Evolutionary conservation across 2,329 filamentous ascomycete species (phyloP).

Genomic region (Epichloe gansuensis): DNA sequence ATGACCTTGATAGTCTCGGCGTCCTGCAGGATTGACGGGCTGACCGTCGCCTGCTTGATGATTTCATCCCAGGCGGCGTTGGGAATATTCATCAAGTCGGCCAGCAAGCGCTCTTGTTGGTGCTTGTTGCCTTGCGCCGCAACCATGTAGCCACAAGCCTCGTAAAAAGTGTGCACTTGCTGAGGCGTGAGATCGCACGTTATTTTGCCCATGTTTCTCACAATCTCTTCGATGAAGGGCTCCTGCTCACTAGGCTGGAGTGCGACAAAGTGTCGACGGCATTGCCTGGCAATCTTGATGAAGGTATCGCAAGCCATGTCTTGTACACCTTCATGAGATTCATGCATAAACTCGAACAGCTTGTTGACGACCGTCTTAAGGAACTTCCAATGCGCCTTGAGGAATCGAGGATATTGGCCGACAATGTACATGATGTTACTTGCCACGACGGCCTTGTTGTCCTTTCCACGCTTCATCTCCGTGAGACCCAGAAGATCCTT

Average conservation of each 20-base stretch:
- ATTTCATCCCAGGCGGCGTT: slow-evolving; percentile 94
- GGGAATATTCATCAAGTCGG: slow-evolving; percentile 84
- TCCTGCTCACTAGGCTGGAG: slow-evolving; percentile 88
- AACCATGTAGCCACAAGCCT: slow-evolving; percentile 98
- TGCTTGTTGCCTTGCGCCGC: slow-evolving; percentile 92
- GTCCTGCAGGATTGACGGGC: slow-evolving; percentile 80
- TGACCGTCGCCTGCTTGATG: slow-evolving; percentile 72
- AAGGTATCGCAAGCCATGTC: slow-evolving; percentile 99
- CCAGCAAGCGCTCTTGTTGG: slow-evolving; percentile 80
- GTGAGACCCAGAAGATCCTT: slow-evolving; percentile 94
- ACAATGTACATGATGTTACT: slow-evolving; percentile 99
- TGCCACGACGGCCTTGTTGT: slow-evolving; percentile 97
- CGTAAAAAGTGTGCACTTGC: slow-evolving; percentile 97
- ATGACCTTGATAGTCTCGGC: slow-evolving; percentile 95
- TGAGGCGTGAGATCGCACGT: slow-evolving; percentile 91
- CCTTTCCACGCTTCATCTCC: slow-evolving; percentile 98
- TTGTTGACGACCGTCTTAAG: slow-evolving; percentile 99
- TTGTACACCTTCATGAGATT: slow-evolving; percentile 97
- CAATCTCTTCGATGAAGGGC: slow-evolving; percentile 97
- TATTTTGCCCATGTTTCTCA: slow-evolving; percentile 88
- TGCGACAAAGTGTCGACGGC: slow-evolving; percentile 91
- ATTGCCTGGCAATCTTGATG: slow-evolving; percentile 98
- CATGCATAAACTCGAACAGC: slow-evolving; percentile 99
- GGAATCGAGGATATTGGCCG: slow-evolving; percentile 91
- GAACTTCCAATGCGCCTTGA: slow-evolving; percentile 99